These are phyloP conservation scores for Alnus glutinosa DNA, from an alignment of 306 rosid species.

Conservation along the genomic window DNA sequence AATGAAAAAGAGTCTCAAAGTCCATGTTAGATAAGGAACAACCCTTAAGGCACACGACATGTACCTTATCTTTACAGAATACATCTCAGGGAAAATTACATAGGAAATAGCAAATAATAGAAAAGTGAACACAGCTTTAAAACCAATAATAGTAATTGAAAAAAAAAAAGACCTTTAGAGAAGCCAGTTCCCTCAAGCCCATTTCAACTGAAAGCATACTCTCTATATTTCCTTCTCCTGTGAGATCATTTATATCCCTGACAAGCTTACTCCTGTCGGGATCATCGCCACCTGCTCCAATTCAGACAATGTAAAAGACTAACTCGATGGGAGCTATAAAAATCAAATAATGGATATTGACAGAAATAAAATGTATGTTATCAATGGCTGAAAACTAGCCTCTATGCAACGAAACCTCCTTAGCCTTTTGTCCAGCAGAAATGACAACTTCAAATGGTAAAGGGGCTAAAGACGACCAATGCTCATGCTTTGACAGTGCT, in stretches of 20 bases:
- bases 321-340: neutral
- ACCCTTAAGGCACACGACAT: neutral
- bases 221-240: constrained; percentile 95
- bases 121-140: neutral
- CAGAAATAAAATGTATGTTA: neutral
- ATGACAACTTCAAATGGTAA: constrained; percentile 88
- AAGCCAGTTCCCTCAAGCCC: constrained; percentile 85
- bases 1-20: neutral
- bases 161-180: constrained; percentile 63
- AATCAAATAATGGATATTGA: neutral
- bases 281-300: constrained; percentile 63
- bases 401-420: constrained; percentile 82
- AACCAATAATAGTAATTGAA: neutral
- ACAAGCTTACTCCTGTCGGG: constrained; percentile 61
- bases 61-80: neutral
- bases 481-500: constrained; percentile 74
- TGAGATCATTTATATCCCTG: constrained; percentile 78
- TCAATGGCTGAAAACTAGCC: constrained; percentile 33
- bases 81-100: neutral
- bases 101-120: constrained; percentile 7
- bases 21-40: neutral
- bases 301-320: constrained; percentile 12
- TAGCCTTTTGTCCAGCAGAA: constrained; percentile 98
- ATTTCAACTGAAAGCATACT: constrained; percentile 97
- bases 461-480: constrained; percentile 95